A percentile compares a stretch with the other conserved stretches of the same genome.
phyloP scores from a whole-genome alignment of 768 basidiomycete genomes.

The Scleroderma citrinum region DNA sequence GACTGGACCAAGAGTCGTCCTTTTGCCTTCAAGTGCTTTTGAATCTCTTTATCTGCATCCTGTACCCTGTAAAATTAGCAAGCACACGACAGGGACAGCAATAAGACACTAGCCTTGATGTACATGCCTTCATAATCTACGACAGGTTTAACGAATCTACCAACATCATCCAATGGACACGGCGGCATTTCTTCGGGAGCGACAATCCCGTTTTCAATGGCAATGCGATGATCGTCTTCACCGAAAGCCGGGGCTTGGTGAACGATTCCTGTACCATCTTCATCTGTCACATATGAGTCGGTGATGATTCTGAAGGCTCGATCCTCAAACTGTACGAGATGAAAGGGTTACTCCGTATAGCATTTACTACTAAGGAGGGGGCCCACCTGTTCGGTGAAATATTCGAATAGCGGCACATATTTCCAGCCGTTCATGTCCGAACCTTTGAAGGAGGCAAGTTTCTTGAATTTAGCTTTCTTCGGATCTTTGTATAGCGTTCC shows the following conservation, averaged over 20 bases:
- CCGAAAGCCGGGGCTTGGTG: slow-evolving; percentile 98
- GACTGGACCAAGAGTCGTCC: slow-evolving; percentile 85
- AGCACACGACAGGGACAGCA: background rate
- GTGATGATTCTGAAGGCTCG: slow-evolving; percentile 83
- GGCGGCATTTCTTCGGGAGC: slow-evolving; percentile 89
- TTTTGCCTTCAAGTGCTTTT: slow-evolving; percentile 82
- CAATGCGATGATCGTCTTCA: slow-evolving; percentile 96
- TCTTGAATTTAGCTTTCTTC: slow-evolving; percentile 95
- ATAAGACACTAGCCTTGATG: slow-evolving; percentile 63
- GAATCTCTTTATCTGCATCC: slow-evolving; percentile 93
- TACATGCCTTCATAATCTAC: slow-evolving; percentile 83
- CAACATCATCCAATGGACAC: slow-evolving; percentile 89
- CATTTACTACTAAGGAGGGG: background rate
- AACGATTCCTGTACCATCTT: slow-evolving; percentile 95
- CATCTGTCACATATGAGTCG: slow-evolving; percentile 90
- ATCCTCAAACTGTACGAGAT: slow-evolving; percentile 67
- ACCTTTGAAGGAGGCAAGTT: slow-evolving; percentile 82
- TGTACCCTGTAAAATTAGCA: slow-evolving; percentile 22
- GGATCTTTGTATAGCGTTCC: slow-evolving; percentile 91
- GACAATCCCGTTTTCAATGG: slow-evolving; percentile 79
- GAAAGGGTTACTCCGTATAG: background rate
- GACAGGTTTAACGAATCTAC: slow-evolving; percentile 84
- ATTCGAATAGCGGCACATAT: slow-evolving; percentile 92
- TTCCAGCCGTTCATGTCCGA: slow-evolving; percentile 94
- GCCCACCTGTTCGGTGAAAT: slow-evolving; percentile 87